phyloP scores from a whole-genome alignment of 1,284 basidiomycete genomes.

The Chiua sp. region DNA sequence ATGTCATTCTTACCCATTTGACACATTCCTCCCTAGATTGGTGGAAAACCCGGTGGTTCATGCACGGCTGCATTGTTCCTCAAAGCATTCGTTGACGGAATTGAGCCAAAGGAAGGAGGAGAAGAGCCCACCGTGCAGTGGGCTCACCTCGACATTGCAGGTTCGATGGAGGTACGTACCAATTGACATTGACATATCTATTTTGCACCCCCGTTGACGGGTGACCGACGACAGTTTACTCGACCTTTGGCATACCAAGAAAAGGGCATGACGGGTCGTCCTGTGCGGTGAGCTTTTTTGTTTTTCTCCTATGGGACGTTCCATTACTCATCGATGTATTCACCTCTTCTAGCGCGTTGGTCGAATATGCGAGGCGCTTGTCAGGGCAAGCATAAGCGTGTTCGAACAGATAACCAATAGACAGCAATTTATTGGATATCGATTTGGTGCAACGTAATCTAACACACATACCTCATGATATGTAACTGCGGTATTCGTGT shows the following conservation, averaged over 20 bases:
- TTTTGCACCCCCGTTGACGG: background rate
- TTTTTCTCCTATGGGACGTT: background rate
- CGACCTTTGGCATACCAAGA: conserved; percentile 68
- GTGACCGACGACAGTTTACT: conserved; percentile 46
- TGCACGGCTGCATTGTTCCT: conserved; percentile 91
- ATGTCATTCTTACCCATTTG: background rate
- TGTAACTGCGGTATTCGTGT: background rate
- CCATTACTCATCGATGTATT: background rate
- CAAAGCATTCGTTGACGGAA: conserved; percentile 80
- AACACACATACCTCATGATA: background rate
- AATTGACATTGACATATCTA: background rate
- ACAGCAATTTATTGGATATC: background rate
- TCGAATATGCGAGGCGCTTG: conserved; percentile 33
- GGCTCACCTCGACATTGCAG: conserved; percentile 90
- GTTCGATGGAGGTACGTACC: conserved; percentile 69
- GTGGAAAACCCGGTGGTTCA: conserved; percentile 76
- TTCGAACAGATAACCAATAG: background rate
- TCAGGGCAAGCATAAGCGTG: conserved; percentile 22
- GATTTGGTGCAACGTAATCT: background rate
- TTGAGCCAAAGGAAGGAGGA: conserved; percentile 56
- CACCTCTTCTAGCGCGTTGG: conserved; percentile 20
- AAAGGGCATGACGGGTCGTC: conserved; percentile 82
- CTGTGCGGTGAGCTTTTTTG: conserved; percentile 52
- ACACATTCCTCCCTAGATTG: conserved; percentile 42
- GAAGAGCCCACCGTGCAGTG: conserved; percentile 62